Evolutionary conservation across 2,329 filamentous ascomycete genomes (phyloP).

Genomic region (Scorias spongiosa): DNA sequence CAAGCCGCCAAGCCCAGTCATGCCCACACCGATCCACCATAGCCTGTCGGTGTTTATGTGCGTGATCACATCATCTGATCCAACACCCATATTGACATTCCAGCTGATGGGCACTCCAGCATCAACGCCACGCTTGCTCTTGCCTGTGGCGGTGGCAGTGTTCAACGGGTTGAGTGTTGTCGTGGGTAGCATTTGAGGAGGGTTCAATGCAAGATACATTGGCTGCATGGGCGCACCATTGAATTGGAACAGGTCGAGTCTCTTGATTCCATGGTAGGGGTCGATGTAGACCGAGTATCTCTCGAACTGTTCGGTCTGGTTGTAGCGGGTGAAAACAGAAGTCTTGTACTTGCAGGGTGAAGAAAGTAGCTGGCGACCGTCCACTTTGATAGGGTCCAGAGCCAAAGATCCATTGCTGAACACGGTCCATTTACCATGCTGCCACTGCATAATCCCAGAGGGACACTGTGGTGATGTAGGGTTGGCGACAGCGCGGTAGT

Average conservation of each 20-base stretch:
- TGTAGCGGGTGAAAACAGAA: conserved; percentile 49
- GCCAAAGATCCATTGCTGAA: conserved; percentile 42
- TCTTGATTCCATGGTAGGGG: conserved; percentile 44
- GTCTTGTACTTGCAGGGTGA: conserved; percentile 44
- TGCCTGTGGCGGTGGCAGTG: conserved; percentile 17
- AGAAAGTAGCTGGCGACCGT: conserved; percentile 53
- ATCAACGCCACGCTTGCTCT: conserved; percentile 14
- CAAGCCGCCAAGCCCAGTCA: conserved; percentile 33
- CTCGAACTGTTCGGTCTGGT: conserved; percentile 46
- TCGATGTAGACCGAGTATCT: conserved; percentile 37
- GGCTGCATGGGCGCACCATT: conserved; percentile 52
- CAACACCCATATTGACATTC: conserved; percentile 18
- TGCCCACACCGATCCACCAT: conserved; percentile 36
- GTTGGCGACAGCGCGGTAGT: conserved; percentile 54
- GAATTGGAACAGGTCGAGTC: conserved; percentile 48
- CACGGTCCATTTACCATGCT: conserved; percentile 49
- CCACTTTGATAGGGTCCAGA: conserved; percentile 46
- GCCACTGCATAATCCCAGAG: conserved; percentile 54
- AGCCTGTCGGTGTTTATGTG: conserved; percentile 28
- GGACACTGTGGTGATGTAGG: conserved; percentile 37
- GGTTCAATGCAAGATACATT: conserved; percentile 48
- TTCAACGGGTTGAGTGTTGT: conserved; percentile 22
- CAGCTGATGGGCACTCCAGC: conserved; percentile 25
- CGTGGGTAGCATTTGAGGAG: conserved; percentile 55
- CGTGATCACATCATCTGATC: conserved; percentile 15